These are phyloP conservation scores for Paspalum vaginatum DNA, from an alignment of 176 grass and related monocot genomes.

Conservation along the genomic window DNA sequence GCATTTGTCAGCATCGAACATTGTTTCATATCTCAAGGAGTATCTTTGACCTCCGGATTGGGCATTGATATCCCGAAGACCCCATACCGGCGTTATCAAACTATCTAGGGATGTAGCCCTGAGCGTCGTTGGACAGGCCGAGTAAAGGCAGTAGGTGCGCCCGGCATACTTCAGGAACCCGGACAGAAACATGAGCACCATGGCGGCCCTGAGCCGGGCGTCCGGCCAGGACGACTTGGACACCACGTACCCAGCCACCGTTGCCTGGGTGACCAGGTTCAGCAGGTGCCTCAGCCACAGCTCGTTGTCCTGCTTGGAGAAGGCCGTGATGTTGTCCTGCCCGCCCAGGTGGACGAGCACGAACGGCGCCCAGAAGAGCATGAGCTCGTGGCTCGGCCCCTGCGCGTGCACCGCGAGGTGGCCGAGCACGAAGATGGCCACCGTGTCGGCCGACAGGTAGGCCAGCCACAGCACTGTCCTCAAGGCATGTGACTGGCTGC, in stretches of 20 bases:
- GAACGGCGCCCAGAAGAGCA: slow-evolving; percentile 7
- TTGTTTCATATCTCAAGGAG: background rate
- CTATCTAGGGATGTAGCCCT: too few species aligned
- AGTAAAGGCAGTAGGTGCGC: background rate
- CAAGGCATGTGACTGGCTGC: too few species aligned
- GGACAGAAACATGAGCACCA: background rate
- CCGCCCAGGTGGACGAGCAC: slow-evolving; percentile 11
- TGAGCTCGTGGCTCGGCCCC: background rate
- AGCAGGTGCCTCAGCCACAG: background rate
- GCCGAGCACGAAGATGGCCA: too few species aligned
- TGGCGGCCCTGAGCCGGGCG: background rate
- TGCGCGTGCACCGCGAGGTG: too few species aligned
- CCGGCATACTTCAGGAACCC: background rate
- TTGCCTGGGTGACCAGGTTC: background rate
- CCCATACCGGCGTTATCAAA: too few species aligned
- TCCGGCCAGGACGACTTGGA: background rate
- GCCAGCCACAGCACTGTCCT: too few species aligned
- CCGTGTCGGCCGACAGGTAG: too few species aligned
- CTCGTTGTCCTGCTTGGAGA: slow-evolving; percentile 13
- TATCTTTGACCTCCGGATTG: too few species aligned
- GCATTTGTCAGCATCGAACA: background rate
- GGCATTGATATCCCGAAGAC: too few species aligned
- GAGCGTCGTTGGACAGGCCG: too few species aligned
- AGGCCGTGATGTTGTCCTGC: slow-evolving; percentile 17
- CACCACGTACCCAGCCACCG: background rate